Conservation (phyloP, 768 basidiomycete species). For the Leccinum barrowsii region DNA sequence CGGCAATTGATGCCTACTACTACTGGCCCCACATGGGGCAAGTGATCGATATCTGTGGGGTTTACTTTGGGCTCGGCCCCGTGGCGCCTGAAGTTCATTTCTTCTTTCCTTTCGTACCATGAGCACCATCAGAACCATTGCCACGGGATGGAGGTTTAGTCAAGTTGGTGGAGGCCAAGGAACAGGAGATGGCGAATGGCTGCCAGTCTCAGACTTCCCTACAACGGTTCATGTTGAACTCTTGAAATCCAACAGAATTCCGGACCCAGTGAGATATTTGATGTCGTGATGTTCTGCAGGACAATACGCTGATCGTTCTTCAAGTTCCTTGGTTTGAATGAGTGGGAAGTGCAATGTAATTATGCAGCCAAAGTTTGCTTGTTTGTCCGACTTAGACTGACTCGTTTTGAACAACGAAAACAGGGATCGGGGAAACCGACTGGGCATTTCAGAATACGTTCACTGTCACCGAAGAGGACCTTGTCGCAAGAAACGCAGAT, state of each 20-base stretch:
- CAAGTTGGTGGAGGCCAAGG: slow-evolving; percentile 61
- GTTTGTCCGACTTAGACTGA: not conserved
- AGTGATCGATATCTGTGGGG: not conserved
- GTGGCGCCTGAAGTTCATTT: not conserved
- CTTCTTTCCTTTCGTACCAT: slow-evolving; percentile 7
- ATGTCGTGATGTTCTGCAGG: not conserved
- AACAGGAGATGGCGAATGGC: slow-evolving; percentile 64
- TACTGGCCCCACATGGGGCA: not conserved
- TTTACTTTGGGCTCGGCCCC: not conserved
- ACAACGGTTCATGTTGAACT: slow-evolving; percentile 89
- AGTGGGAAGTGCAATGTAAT: slow-evolving; percentile 88
- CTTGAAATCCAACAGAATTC: slow-evolving; percentile 65
- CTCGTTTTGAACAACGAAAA: not conserved
- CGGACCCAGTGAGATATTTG: slow-evolving; percentile 67
- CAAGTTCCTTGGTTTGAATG: slow-evolving; percentile 73
- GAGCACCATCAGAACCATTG: slow-evolving; percentile 28
- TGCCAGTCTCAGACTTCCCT: slow-evolving; percentile 61
- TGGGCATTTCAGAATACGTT: slow-evolving; percentile 83
- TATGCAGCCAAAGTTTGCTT: slow-evolving; percentile 16
- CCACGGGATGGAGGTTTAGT: slow-evolving; percentile 61
- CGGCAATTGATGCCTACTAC: slow-evolving; percentile 2
- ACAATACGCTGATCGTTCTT: slow-evolving; percentile 8
- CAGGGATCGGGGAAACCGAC: slow-evolving; percentile 85
- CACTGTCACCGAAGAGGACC: slow-evolving; percentile 43
- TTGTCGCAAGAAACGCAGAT: slow-evolving; percentile 52